Conservation (phyloP, 139 green algal species). For the Chlamydomonas urium region DNA sequence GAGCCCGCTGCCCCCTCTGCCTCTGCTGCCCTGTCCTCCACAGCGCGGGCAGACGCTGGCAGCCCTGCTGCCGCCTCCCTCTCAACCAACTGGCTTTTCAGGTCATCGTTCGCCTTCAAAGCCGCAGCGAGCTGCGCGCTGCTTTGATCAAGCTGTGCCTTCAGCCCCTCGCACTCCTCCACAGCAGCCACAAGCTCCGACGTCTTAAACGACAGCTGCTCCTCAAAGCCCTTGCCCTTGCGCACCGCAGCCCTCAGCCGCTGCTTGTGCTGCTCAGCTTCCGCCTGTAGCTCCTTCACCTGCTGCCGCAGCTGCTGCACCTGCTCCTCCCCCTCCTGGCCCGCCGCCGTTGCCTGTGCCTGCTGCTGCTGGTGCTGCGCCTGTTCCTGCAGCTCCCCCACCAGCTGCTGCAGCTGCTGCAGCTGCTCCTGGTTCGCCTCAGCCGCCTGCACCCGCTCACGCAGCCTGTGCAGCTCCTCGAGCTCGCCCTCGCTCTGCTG, state of each 20-base stretch:
- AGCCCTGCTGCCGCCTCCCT: too few species aligned
- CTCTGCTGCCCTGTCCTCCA: too few species aligned
- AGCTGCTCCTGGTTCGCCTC: not conserved
- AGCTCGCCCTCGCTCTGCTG: too few species aligned
- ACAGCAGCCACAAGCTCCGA: not conserved
- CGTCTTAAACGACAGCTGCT: not conserved
- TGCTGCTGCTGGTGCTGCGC: not conserved
- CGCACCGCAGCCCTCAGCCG: slow-evolving; percentile 25
- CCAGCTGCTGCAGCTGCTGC: not conserved
- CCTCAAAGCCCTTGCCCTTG: slow-evolving; percentile 34
- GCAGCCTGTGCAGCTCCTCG: not conserved
- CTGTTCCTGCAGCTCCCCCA: slow-evolving; percentile 10
- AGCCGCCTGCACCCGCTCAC: not conserved
- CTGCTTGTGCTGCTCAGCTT: slow-evolving; percentile 22
- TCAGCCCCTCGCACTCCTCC: slow-evolving; percentile 6
- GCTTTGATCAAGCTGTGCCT: too few species aligned
- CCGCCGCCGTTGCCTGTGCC: not conserved
- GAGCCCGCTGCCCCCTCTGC: too few species aligned
- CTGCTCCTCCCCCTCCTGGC: not conserved
- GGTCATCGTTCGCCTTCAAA: too few species aligned
- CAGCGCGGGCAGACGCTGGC: too few species aligned
- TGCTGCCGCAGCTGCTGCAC: not conserved
- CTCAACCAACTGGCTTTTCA: too few species aligned
- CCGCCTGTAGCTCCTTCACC: not conserved
- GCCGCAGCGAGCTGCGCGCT: too few species aligned